Conservation (phyloP, 441 rosid genomes). For the Kokia cookei region DNA sequence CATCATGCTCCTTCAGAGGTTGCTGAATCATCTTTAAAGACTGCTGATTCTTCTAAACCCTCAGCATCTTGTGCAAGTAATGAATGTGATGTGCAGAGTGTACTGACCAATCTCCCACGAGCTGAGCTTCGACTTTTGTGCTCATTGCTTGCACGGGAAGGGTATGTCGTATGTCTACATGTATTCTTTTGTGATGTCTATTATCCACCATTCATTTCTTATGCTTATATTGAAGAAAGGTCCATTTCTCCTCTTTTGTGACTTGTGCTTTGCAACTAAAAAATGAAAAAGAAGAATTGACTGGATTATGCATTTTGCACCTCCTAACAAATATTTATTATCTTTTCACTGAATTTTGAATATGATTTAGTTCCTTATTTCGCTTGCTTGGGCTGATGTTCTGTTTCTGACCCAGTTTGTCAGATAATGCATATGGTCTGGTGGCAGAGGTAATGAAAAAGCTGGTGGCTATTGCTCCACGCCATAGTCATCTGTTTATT, state of each 20-base stretch:
- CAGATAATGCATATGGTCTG: conserved; percentile 87
- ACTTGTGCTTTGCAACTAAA: not conserved
- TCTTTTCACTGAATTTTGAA: conserved; percentile 8
- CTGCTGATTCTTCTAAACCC: conserved; percentile 36
- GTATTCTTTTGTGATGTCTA: not conserved
- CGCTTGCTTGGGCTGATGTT: conserved; percentile 11
- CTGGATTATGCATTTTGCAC: conserved; percentile 17
- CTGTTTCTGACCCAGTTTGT: conserved; percentile 52
- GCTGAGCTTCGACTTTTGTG: conserved; percentile 84
- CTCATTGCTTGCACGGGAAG: conserved; percentile 94
- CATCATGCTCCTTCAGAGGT: conserved; percentile 29
- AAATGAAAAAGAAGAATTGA: not conserved
- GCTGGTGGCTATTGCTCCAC: conserved; percentile 75
- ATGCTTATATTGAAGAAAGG: not conserved
- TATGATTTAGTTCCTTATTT: not conserved
- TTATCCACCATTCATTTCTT: not conserved
- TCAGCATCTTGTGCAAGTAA: conserved; percentile 38
- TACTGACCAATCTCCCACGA: conserved; percentile 74
- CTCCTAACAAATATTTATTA: conserved; percentile 17
- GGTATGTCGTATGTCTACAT: conserved; percentile 38
- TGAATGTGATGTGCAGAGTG: conserved; percentile 53
- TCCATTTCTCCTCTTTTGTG: not conserved
- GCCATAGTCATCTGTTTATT: conserved; percentile 77
- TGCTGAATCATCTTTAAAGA: conserved; percentile 36
- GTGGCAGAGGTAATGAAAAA: conserved; percentile 92